Evolutionary conservation across 2,329 filamentous ascomycete genomes (phyloP).

Genomic region (Aspergillus novoparasiticus): DNA sequence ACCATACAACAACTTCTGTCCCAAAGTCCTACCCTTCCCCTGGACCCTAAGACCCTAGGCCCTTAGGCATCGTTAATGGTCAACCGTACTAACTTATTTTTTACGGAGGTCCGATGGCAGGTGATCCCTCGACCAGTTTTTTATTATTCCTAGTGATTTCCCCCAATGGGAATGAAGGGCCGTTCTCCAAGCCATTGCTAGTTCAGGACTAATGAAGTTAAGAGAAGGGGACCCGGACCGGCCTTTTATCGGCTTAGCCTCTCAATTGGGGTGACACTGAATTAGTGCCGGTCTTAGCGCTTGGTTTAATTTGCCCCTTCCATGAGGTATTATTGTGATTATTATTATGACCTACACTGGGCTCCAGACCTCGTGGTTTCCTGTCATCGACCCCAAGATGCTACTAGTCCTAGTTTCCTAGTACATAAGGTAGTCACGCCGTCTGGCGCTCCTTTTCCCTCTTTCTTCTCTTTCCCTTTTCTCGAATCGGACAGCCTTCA

Average conservation of each 20-base stretch:
- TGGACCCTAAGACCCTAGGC: not conserved
- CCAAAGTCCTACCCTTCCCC: not conserved
- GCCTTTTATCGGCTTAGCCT: constrained; percentile 10
- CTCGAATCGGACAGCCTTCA: constrained; percentile 9
- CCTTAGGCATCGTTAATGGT: not conserved
- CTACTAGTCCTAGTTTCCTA: not conserved
- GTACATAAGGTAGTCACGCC: constrained; percentile 8
- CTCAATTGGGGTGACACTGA: constrained; percentile 8
- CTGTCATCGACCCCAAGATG: not conserved
- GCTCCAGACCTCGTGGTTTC: constrained; percentile 1
- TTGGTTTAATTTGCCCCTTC: constrained; percentile 12
- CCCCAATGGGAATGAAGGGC: not conserved
- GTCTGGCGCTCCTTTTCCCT: constrained; percentile 14
- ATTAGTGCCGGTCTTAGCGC: constrained; percentile 3
- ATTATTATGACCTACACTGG: constrained; percentile 3
- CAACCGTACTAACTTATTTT: not conserved
- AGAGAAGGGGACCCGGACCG: constrained; percentile 7
- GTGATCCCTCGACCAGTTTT: not conserved
- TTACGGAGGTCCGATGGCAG: not conserved
- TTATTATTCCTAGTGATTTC: not conserved
- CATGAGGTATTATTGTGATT: not conserved
- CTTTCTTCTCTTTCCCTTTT: constrained; percentile 10
- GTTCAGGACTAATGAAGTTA: constrained; percentile 2
- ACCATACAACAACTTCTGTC: not conserved
- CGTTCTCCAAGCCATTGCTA: not conserved